phyloP scores from a whole-genome alignment of 2,329 filamentous ascomycete species.

The Fragosphaeria purpurea region DNA sequence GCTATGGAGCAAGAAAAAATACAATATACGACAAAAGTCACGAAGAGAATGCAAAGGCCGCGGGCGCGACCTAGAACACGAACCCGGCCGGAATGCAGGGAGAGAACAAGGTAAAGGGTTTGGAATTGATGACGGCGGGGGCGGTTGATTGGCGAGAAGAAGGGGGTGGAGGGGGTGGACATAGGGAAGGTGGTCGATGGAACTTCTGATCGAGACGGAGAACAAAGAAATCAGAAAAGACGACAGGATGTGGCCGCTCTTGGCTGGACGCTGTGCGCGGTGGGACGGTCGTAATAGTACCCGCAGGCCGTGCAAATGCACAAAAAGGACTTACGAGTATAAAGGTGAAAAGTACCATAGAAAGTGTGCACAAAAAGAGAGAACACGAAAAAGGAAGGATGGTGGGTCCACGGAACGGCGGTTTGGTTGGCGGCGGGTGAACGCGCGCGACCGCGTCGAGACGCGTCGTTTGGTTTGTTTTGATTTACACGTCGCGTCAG shows the following conservation, averaged over 20 bases:
- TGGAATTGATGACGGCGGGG: slow-evolving; percentile 10
- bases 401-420: neutral
- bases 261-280: neutral
- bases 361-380: neutral
- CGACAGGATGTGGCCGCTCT: neutral
- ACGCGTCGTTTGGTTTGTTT: slow-evolving; percentile 14
- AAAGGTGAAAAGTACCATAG: neutral
- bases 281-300: neutral
- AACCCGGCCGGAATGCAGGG: slow-evolving; percentile 9
- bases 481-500: slow-evolving; percentile 5
- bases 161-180: neutral
- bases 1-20: no score
- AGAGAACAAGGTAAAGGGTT: slow-evolving; percentile 4
- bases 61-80: slow-evolving; percentile 6
- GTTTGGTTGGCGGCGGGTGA: slow-evolving; percentile 3
- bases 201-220: no score
- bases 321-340: neutral
- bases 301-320: neutral
- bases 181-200: neutral
- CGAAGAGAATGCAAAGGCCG: neutral
- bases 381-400: neutral
- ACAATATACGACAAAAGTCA: no score
- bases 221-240: neutral
- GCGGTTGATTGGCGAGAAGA: slow-evolving; percentile 6
- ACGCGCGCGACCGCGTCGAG: slow-evolving; percentile 9